Base-by-base conservation (phyloP, 2,329 filamentous ascomycete species). In the Leptographium lundbergii region DNA sequence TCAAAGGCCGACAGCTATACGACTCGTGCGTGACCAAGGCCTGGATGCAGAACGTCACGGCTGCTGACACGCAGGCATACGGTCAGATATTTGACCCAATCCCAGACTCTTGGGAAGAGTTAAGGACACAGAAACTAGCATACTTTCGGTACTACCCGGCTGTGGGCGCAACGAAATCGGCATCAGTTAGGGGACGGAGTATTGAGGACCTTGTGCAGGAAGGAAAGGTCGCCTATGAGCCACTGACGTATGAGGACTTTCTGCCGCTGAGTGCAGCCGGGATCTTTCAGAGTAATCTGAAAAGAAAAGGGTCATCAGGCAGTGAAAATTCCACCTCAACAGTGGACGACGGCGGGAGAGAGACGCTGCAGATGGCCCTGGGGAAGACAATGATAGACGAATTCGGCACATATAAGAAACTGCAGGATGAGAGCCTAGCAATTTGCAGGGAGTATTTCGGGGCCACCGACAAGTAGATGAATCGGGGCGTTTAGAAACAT, bases 161-260 rank as follows among this genome's bases (percentile, higher is more conserved):
- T 13, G 22, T 19, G 6, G 27, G 32, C 5, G 22, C n/a, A 19
- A 29, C 34, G 5, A 9, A 19, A 11, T 17, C 10, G 19, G 14
- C 9, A 36, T 22, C 10, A 22, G 10, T 1, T 6, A 6, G 7
- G 11, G 42, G 24, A 25, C 39, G 19, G 19, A 57, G 5, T 17
- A 19, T 70, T 64, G 1, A 71, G 1, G 53, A 65, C 0, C 67
- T 77, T 1, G 56, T 78, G 1, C 58, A 64, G 2, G 56, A 67
- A 0, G 69, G 70, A 0, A 29, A 70, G 3, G 45, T 80, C 0
- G 63, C 69, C 47, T 70, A 68, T 6, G 64, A 71, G 3, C 75
- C 78, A 2, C 71, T 81, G 22, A 78, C 73, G 0, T 81, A 81
- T 59, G 78, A 81, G 60, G 78, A 81, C 58, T 81, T 81, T 54